phyloP scores from a whole-genome alignment of 192 early-diverging fungal genomes.

The Bifiguratus adelaidae region DNA sequence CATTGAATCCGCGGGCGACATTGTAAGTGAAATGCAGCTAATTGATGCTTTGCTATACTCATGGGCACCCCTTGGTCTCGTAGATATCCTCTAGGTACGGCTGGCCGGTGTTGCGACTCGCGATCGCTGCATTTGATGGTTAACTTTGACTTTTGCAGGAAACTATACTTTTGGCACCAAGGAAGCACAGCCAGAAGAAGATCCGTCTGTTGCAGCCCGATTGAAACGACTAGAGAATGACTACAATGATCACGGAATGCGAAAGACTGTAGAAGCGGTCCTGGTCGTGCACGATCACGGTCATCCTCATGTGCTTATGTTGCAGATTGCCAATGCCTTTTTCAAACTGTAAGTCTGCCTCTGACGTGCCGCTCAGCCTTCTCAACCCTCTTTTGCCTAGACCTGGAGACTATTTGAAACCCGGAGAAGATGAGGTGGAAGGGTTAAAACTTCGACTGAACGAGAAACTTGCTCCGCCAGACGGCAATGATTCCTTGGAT shows the following conservation, averaged over 20 bases:
- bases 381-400: constrained; percentile 17
- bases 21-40: no score
- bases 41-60: no score
- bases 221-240: constrained; percentile 48
- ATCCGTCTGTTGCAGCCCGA: constrained; percentile 42
- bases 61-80: no score
- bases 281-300: constrained; percentile 70
- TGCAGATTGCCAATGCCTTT: constrained; percentile 63
- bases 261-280: constrained; percentile 60
- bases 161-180: constrained; percentile 67
- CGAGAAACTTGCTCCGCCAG: constrained; percentile 40
- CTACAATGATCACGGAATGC: constrained; percentile 52
- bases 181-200: constrained; percentile 63
- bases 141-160: no score
- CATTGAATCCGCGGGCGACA: no score
- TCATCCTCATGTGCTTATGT: constrained; percentile 70
- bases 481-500: constrained; percentile 10
- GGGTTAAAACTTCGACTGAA: constrained; percentile 52
- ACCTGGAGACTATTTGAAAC: constrained; percentile 59
- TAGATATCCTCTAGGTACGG: no score
- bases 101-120: no score
- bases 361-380: neutral
- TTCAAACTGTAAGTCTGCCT: constrained; percentile 55
- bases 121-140: no score
- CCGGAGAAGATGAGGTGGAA: constrained; percentile 64